Evolutionary conservation across 176 grass and related monocot species (phyloP), one percentile per base, ranked within the genome.

Genomic region (Triticum dicoccoides): DNA sequence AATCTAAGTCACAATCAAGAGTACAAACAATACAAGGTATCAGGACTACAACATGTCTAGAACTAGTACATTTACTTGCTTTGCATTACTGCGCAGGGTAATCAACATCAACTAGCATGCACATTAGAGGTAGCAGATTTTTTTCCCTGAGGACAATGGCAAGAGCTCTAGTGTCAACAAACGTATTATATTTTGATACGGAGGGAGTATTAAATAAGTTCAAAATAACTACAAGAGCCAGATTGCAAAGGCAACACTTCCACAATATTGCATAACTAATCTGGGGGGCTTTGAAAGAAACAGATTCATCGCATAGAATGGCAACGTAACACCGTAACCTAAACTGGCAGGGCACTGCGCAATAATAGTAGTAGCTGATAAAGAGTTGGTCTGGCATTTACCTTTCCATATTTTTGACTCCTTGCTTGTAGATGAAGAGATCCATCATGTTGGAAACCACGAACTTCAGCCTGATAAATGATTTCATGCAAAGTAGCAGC

Each of bases 321-420:
- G 24, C 4, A 76, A 15, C 6, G 0, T 49, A 49, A 77, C 29
- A 65, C 0, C 4, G 2, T 30, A 20, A 76, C 18, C 76, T 56
- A 44, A 68, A 62, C 20, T 79, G 27, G 42, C 21, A 79, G n/a
- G 9, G n/a, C 24, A 79, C 29, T 45, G 52, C 4, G 17, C 63
- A 61, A 73, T 58, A 59, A 62, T 37, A 52, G 67, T 37, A 52
- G 67, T 79, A 64, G 14, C 34, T n/a, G 37, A 34, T 12, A 76
- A 18, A 79, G 67, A 73, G 63, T 8, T 58, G 67, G 39, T 83
- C 34, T 71, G 35, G 25, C 29, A 83, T 54, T 47, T 72, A 99
- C 97, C 89, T 96, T 96, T 90, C 97, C 94, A 81, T 98, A 96
- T 75, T 98, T 96, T 83, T 98, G 94, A 91, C 97, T 98, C 89